Evolutionary conservation across 2,329 filamentous ascomycete species (phyloP).

Genomic region (Epicoccum sorghinum): DNA sequence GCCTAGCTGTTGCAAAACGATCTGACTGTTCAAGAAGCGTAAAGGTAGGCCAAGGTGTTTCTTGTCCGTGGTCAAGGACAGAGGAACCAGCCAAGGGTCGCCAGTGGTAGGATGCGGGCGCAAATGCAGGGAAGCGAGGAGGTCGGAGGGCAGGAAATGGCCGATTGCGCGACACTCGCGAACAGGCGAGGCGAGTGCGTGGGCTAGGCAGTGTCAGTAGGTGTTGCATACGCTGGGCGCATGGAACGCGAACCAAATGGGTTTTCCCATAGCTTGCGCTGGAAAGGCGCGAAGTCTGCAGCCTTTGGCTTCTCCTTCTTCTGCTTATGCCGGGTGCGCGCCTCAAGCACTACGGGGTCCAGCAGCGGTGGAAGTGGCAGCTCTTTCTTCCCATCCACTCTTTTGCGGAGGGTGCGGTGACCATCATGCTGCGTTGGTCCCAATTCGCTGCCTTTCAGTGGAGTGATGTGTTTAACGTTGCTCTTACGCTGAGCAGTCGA

Average conservation of each 20-base stretch:
- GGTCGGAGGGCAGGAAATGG: slow-evolving; percentile 61
- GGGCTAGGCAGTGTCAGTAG: slow-evolving; percentile 53
- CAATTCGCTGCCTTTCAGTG: slow-evolving; percentile 29
- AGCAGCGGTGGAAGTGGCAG: slow-evolving; percentile 58
- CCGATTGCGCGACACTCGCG: slow-evolving; percentile 62
- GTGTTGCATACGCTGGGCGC: slow-evolving; percentile 4
- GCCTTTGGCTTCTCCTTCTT: slow-evolving; percentile 52
- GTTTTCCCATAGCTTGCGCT: slow-evolving; percentile 65
- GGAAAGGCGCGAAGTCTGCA: slow-evolving; percentile 56
- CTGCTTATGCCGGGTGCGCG: slow-evolving; percentile 45
- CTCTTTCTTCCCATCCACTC: slow-evolving; percentile 39
- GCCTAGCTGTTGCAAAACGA: slow-evolving; percentile 24
- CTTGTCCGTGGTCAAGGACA: slow-evolving; percentile 32
- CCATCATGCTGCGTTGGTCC: slow-evolving; percentile 41
- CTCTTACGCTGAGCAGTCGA: slow-evolving; percentile 19
- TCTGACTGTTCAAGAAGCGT: slow-evolving; percentile 27
- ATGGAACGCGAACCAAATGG: slow-evolving; percentile 61
- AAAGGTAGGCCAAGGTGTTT: slow-evolving; percentile 31
- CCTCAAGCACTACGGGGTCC: slow-evolving; percentile 50
- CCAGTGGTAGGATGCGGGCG: slow-evolving; percentile 61
- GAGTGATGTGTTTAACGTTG: slow-evolving; percentile 7
- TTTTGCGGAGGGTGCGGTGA: slow-evolving; percentile 39
- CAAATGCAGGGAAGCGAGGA: slow-evolving; percentile 67
- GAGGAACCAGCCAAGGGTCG: slow-evolving; percentile 64
- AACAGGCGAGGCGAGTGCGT: slow-evolving; percentile 65